phyloP scores from a whole-genome alignment of 2,329 filamentous ascomycete genomes.

The Colletotrichum camelliae region DNA sequence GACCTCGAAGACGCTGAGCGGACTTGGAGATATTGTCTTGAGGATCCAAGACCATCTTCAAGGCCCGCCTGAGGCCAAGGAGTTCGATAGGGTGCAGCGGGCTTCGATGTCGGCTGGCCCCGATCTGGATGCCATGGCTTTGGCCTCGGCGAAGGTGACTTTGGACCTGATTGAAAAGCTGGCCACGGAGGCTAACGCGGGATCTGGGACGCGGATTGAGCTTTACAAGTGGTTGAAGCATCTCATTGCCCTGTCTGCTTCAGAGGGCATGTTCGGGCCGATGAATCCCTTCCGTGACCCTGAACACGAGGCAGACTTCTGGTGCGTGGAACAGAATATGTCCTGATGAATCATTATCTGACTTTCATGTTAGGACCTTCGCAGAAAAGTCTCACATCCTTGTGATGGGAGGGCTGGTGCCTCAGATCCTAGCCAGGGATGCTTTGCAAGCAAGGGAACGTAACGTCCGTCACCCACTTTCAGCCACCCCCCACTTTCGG shows the following conservation, averaged over 20 bases:
- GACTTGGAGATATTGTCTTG: background rate
- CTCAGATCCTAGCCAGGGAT: background rate
- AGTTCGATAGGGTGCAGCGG: background rate
- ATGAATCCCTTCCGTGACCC: conserved; percentile 12
- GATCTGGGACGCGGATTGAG: background rate
- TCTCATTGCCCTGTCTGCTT: background rate
- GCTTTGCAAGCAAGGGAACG: background rate
- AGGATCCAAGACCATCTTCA: background rate
- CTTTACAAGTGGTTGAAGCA: conserved; percentile 1
- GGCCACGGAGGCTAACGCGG: background rate
- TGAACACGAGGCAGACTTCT: conserved; percentile 4
- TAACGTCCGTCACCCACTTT: no score
- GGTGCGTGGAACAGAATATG: background rate
- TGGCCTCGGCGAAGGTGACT: background rate
- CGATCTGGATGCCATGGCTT: background rate
- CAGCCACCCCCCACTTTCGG: no score
- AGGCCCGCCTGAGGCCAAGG: background rate
- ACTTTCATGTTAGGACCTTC: background rate
- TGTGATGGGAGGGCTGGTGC: background rate
- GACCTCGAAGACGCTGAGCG: background rate
- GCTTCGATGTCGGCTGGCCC: background rate
- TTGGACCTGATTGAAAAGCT: background rate
- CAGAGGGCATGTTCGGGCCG: conserved; percentile 8
- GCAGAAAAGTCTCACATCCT: background rate
- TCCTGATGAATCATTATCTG: background rate